phyloP scores from a whole-genome alignment of 345 rosid genomes.

The Arabidopsis suecica region DNA sequence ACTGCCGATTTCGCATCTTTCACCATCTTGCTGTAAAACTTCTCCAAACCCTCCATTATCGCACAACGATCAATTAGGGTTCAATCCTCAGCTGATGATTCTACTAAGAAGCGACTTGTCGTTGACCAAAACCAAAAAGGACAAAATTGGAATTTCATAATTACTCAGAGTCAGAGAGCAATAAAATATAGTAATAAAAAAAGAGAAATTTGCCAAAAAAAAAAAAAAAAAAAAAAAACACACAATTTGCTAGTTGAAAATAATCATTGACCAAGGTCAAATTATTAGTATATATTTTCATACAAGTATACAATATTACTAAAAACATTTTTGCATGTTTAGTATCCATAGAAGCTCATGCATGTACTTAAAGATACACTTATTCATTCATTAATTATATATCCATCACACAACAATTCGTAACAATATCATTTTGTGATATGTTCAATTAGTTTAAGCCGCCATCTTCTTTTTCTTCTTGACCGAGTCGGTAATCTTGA shows the following conservation, averaged over 20 bases:
- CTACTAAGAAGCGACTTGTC: conserved; percentile 7
- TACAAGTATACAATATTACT: not conserved
- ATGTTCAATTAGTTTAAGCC: not conserved
- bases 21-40: conserved; percentile 44
- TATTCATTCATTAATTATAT: not conserved
- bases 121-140: conserved; percentile 23
- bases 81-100: not conserved
- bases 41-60: conserved; percentile 62
- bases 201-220: not conserved
- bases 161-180: not conserved
- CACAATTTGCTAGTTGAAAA: not conserved
- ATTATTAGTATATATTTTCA: not conserved
- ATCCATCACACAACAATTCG: conserved; percentile 1
- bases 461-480: not conserved
- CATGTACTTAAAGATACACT: not conserved
- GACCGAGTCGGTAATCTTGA: conserved; percentile 54
- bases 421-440: not conserved
- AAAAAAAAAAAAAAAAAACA: not conserved
- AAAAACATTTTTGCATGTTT: not conserved
- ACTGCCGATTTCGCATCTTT: conserved; percentile 49
- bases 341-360: not conserved
- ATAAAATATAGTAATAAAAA: not conserved
- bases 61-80: conserved; percentile 9
- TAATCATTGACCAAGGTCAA: not conserved
- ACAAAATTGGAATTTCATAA: not conserved